A percentile compares a stretch with the other conserved stretches of the same genome.
These are phyloP conservation scores for Eucalyptus paniculata DNA, from an alignment of 345 rosid species.

Conservation along the genomic window DNA sequence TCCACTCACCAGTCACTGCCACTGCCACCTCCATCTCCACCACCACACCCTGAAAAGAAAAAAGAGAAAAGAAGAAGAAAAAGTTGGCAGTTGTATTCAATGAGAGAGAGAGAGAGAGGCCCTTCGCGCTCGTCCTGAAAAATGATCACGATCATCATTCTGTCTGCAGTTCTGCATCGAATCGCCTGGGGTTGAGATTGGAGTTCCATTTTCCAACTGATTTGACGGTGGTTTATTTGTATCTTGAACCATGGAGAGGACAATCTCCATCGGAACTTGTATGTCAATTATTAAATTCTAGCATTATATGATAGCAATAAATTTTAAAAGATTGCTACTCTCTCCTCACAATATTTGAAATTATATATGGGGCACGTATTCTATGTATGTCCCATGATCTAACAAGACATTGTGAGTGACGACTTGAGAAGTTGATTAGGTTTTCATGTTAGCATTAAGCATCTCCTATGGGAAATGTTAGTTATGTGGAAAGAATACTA, in stretches of 20 bases:
- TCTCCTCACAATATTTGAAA: neutral
- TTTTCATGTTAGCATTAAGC: neutral
- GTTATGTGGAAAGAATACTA: neutral
- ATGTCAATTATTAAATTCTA: neutral
- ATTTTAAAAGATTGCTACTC: neutral
- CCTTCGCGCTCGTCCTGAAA: neutral
- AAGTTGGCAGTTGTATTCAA: neutral
- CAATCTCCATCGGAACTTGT: neutral
- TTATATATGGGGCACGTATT: accelerated
- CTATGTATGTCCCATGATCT: neutral
- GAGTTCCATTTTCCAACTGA: neutral
- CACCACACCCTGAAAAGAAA: neutral
- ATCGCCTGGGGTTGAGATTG: neutral
- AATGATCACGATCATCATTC: neutral
- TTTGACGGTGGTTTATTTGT: neutral
- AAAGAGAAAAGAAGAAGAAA: neutral
- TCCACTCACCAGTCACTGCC: neutral
- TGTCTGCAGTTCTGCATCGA: neutral
- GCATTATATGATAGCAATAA: neutral
- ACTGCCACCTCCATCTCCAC: neutral
- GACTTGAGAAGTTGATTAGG: neutral
- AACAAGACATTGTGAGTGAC: accelerated
- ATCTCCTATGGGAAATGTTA: neutral
- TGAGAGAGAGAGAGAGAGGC: neutral
- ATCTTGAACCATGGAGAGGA: neutral